Percentiles rank a stretch among this genome's conserved stretches.
Evolutionary conservation across 805 yeast genomes (phyloP).

Genomic region (Yamadazyma scolyti): DNA sequence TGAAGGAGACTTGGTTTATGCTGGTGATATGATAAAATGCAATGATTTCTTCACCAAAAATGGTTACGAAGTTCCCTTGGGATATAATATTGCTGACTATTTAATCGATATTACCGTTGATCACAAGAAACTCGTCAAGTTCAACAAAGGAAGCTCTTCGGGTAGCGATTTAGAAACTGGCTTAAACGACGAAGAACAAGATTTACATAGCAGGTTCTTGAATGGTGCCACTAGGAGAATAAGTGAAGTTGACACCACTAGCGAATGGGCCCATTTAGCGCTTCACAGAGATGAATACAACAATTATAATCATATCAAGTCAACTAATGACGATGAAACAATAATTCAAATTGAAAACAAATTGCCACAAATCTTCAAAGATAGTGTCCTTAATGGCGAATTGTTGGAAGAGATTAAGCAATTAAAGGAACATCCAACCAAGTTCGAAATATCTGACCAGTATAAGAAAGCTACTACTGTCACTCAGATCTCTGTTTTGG

Average conservation of each 20-base stretch:
- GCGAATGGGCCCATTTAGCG: slow-evolving; percentile 86
- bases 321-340: slow-evolving; percentile 20
- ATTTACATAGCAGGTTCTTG: slow-evolving; percentile 28
- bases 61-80: slow-evolving; percentile 82
- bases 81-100: slow-evolving; percentile 92
- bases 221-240: slow-evolving; percentile 15
- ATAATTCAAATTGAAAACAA: slow-evolving; percentile 21
- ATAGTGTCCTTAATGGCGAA: slow-evolving; percentile 40
- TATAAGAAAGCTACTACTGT: slow-evolving; percentile 53
- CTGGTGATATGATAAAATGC: slow-evolving; percentile 78
- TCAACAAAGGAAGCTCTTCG: slow-evolving; percentile 11
- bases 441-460: slow-evolving; percentile 25
- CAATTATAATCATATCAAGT: slow-evolving; percentile 15
- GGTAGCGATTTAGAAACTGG: slow-evolving; percentile 11
- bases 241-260: slow-evolving; percentile 53
- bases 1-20: slow-evolving; percentile 80
- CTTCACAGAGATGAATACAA: slow-evolving; percentile 70
- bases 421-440: slow-evolving; percentile 19
- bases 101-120: slow-evolving; percentile 87
- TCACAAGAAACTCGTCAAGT: slow-evolving; percentile 32
- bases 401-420: slow-evolving; percentile 34
- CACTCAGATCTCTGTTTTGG: slow-evolving; percentile 68
- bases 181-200: slow-evolving; percentile 14
- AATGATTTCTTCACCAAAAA: slow-evolving; percentile 68
- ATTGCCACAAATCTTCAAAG: slow-evolving; percentile 31